Evolutionary conservation across 805 yeast species (phyloP).

Genomic region (Monosporozyma aquatica): DNA sequence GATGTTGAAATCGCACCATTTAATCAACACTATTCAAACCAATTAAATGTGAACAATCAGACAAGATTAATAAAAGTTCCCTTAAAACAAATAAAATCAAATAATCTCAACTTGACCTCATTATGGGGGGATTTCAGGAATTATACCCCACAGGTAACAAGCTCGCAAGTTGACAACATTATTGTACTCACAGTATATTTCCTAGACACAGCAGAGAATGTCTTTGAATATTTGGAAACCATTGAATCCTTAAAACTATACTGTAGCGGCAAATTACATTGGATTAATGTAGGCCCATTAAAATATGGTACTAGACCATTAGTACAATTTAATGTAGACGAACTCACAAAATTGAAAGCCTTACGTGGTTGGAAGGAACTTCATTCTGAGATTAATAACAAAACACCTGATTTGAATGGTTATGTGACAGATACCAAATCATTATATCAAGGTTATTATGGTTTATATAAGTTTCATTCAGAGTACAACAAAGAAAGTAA

Average conservation of each 20-base stretch:
- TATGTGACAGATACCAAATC: slow-evolving; percentile 59
- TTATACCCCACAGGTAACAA: slow-evolving; percentile 31
- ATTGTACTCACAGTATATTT: slow-evolving; percentile 66
- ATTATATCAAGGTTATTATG: slow-evolving; percentile 73
- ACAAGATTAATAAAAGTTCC: slow-evolving; percentile 33
- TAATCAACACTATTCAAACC: slow-evolving; percentile 64
- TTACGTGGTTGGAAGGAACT: slow-evolving; percentile 56
- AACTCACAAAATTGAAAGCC: slow-evolving; percentile 44
- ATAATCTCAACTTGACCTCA: slow-evolving; percentile 33
- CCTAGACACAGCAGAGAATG: slow-evolving; percentile 85
- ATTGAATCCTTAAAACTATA: slow-evolving; percentile 40
- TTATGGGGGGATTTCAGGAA: slow-evolving; percentile 58
- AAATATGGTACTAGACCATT: slow-evolving; percentile 82
- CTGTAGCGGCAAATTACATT: slow-evolving; percentile 41
- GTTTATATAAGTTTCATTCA: slow-evolving; percentile 39
- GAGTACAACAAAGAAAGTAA: background rate
- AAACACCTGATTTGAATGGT: slow-evolving; percentile 36
- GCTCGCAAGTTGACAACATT: slow-evolving; percentile 35
- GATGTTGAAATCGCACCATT: slow-evolving; percentile 37
- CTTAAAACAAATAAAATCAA: slow-evolving; percentile 16
- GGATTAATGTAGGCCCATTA: slow-evolving; percentile 91
- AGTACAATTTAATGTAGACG: slow-evolving; percentile 68
- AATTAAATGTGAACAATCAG: slow-evolving; percentile 41
- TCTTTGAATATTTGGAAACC: slow-evolving; percentile 63
- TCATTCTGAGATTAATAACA: slow-evolving; percentile 21